Percentiles rank a stretch among this genome's conserved stretches.
Conservation (phyloP, 345 rosid species). For the Microcos paniculata region DNA sequence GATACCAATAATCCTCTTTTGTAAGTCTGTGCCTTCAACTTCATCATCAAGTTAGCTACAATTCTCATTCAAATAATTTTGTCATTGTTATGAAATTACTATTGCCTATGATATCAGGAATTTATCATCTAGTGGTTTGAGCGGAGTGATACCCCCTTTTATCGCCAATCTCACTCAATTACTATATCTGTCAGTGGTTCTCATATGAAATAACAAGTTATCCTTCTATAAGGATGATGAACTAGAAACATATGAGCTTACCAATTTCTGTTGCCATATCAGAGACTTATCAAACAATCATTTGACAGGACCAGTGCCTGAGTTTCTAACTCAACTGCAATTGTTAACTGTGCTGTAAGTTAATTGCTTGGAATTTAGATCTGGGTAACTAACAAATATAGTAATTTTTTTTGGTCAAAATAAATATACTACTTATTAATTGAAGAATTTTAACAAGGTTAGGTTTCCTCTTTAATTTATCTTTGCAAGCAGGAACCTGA, state of each 20-base stretch:
- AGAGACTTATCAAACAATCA: too few relatives aligned
- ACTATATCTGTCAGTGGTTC: constrained; percentile 37
- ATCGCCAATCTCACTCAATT: constrained; percentile 30
- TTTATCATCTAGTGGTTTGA: constrained; percentile 40
- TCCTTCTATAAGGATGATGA: not conserved
- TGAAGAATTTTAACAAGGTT: too few relatives aligned
- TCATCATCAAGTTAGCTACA: too few relatives aligned
- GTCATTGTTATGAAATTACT: too few relatives aligned
- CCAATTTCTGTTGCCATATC: not conserved
- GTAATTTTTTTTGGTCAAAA: too few relatives aligned
- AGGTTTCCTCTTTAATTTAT: too few relatives aligned
- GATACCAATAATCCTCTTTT: constrained; percentile 36
- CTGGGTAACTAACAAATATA: too few relatives aligned
- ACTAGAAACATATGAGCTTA: not conserved
- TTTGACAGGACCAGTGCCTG: constrained; percentile 40
- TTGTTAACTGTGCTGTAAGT: constrained; percentile 45
- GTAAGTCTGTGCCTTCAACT: constrained; percentile 26
- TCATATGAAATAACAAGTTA: not conserved
- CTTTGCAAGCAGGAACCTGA: constrained; percentile 53
- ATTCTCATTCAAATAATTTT: too few relatives aligned
- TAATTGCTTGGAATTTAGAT: not conserved
- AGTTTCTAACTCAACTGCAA: constrained; percentile 35
- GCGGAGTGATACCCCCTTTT: constrained; percentile 27
- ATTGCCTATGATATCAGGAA: too few relatives aligned
- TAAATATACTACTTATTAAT: too few relatives aligned